Percentiles rank a stretch among this genome's conserved stretches.
Evolutionary conservation across 441 rosid species (phyloP).

Genomic region (Croton laevigatus): DNA sequence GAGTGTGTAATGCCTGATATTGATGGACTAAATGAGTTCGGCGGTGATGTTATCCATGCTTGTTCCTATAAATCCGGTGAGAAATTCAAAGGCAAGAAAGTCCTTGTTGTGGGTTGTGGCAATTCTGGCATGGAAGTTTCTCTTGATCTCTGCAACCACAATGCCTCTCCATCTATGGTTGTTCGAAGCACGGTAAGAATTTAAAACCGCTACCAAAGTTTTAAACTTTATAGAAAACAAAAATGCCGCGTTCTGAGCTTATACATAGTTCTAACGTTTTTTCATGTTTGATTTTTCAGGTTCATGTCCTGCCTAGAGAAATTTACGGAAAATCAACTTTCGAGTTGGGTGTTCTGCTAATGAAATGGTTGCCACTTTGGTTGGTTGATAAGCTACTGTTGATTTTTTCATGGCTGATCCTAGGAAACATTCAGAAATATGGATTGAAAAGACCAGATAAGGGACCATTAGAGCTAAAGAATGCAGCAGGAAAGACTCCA

Average conservation of each 20-base stretch:
- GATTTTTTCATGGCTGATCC: conserved; percentile 40
- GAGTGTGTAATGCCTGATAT: conserved; percentile 28
- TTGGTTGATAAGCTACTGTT: conserved; percentile 59
- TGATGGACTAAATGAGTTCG: conserved; percentile 26
- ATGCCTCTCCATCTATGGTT: conserved; percentile 29
- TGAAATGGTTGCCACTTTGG: conserved; percentile 67
- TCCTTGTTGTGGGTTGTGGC: conserved; percentile 33
- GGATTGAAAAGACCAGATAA: conserved; percentile 62
- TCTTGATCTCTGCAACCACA: conserved; percentile 31
- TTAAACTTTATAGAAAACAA: too few species aligned
- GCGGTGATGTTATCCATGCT: conserved; percentile 23
- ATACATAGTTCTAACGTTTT: not conserved
- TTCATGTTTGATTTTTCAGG: conserved; percentile 35
- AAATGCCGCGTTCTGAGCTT: too few species aligned
- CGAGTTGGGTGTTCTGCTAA: conserved; percentile 45
- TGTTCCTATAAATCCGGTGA: conserved; percentile 28
- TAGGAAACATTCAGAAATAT: conserved; percentile 53
- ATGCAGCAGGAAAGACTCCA: conserved; percentile 66
- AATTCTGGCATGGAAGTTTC: conserved; percentile 36
- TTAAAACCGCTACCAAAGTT: not conserved
- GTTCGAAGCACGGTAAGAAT: conserved; percentile 30
- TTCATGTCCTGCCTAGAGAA: conserved; percentile 81
- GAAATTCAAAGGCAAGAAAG: conserved; percentile 19
- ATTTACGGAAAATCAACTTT: conserved; percentile 69
- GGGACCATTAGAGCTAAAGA: conserved; percentile 71